A percentile compares a stretch with the other conserved stretches of the same genome.
These are phyloP conservation scores for Psophocarpus tetragonolobus DNA, from an alignment of 306 rosid genomes.

Conservation along the genomic window DNA sequence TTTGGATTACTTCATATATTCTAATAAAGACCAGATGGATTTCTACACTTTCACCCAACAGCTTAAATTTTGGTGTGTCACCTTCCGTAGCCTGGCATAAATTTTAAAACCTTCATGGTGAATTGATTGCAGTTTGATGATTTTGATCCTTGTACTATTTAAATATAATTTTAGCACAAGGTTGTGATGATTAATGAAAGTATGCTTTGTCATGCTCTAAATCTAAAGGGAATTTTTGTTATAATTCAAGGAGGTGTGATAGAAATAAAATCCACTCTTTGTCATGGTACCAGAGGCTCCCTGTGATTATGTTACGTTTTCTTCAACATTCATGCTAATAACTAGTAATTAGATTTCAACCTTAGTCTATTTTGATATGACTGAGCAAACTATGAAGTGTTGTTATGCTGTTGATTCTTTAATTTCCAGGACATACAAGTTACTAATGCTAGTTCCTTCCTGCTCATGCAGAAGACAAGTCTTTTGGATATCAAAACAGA, in stretches of 20 bases:
- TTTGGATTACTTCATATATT: background rate
- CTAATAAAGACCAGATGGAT: background rate
- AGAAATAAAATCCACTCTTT: background rate
- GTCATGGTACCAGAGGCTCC: background rate
- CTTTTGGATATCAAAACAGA: conserved; percentile 98
- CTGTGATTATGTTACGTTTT: conserved; percentile 11
- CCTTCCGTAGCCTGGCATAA: background rate
- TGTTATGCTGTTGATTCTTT: conserved; percentile 5
- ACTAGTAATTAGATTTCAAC: conserved; percentile 15
- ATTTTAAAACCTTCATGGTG: too few relatives aligned
- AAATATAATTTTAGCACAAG: background rate
- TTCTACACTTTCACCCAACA: background rate
- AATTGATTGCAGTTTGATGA: conserved; percentile 8
- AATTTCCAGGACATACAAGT: background rate
- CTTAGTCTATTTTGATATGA: background rate
- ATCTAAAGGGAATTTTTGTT: background rate
- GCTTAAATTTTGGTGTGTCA: background rate
- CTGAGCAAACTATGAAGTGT: background rate
- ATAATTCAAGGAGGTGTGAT: background rate
- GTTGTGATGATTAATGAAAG: background rate
- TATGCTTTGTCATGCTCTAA: conserved; percentile 2
- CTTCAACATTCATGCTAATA: background rate
- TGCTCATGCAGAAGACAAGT: conserved; percentile 83
- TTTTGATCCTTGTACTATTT: conserved; percentile 14
- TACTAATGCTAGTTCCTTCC: conserved; percentile 28